These are phyloP conservation scores for Ogataea pignaliae DNA, from an alignment of 805 yeast genomes.

Conservation along the genomic window DNA sequence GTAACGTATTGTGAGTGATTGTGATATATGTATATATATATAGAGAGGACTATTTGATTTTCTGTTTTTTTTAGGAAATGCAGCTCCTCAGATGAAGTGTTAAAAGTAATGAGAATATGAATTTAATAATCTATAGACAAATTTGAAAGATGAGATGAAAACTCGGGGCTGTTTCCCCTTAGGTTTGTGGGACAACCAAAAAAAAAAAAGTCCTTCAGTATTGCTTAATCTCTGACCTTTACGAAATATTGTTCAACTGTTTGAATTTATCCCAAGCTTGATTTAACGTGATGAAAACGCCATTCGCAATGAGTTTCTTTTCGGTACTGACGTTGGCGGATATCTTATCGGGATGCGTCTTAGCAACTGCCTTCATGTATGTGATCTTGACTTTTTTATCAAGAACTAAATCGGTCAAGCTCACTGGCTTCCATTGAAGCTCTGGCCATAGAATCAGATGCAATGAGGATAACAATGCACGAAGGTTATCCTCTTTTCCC, in stretches of 20 bases:
- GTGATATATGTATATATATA: not conserved
- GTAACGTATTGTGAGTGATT: not conserved
- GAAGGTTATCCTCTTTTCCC: conserved; percentile 76
- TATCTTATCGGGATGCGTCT: conserved; percentile 83
- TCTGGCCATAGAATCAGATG: conserved; percentile 66
- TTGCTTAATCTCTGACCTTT: not conserved
- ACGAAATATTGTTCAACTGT: conserved; percentile 39
- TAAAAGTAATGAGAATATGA: too few species aligned
- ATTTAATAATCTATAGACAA: too few species aligned
- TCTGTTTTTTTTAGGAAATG: not conserved
- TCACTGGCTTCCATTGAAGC: conserved; percentile 60
- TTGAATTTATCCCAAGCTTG: conserved; percentile 88
- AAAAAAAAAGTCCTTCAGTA: too few species aligned
- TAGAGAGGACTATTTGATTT: not conserved
- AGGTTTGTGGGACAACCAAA: too few species aligned
- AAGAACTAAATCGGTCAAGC: conserved; percentile 71
- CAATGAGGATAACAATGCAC: conserved; percentile 70
- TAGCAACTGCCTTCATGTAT: conserved; percentile 77
- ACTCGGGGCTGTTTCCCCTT: too few species aligned
- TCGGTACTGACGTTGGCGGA: conserved; percentile 55
- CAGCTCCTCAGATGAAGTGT: too few species aligned
- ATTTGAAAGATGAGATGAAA: too few species aligned
- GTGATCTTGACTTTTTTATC: conserved; percentile 84
- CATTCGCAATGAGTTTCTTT: conserved; percentile 78
- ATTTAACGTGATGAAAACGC: conserved; percentile 77